Conservation (phyloP, 148 eudicot genomes). For the Agrostemma githago region DNA sequence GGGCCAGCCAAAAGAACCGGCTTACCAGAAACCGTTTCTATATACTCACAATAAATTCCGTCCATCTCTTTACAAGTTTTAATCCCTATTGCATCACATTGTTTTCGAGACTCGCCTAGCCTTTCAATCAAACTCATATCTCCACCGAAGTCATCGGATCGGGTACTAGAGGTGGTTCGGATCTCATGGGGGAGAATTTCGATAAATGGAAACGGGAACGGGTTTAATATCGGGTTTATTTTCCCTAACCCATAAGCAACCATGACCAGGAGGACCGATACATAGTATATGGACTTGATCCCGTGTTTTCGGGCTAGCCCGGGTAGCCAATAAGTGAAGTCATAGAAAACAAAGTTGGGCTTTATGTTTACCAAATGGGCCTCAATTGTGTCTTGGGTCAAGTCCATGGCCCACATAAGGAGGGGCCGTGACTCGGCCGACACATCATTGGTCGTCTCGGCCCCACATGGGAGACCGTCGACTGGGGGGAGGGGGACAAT, state of each 20-base stretch:
- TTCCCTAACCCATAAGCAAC: no score
- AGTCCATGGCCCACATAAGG: slow-evolving; percentile 35
- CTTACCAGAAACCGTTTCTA: slow-evolving; percentile 5
- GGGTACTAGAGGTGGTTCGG: background rate
- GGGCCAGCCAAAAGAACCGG: slow-evolving; percentile 30
- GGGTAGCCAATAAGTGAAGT: slow-evolving; percentile 42
- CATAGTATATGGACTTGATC: slow-evolving; percentile 9
- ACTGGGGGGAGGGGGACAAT: slow-evolving; percentile 34
- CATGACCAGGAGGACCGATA: background rate
- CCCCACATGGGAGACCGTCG: slow-evolving; percentile 34
- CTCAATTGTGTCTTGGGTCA: slow-evolving; percentile 27
- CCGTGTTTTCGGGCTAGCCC: slow-evolving; percentile 23
- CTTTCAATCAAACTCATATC: background rate
- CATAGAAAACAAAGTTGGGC: slow-evolving; percentile 33
- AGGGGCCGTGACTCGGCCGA: slow-evolving; percentile 8
- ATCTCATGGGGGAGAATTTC: slow-evolving; percentile 6
- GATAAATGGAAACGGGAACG: background rate
- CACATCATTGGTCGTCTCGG: slow-evolving; percentile 40
- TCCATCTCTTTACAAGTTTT: slow-evolving; percentile 23
- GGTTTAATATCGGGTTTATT: no score
- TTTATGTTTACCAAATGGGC: slow-evolving; percentile 20
- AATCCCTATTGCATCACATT: slow-evolving; percentile 16
- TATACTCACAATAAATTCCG: slow-evolving; percentile 9
- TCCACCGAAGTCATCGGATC: background rate
- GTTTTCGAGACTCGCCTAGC: background rate